Evolutionary conservation across 306 rosid genomes (phyloP), one percentile per base, ranked within the genome.

Genomic region (Adenanthera pavonina): DNA sequence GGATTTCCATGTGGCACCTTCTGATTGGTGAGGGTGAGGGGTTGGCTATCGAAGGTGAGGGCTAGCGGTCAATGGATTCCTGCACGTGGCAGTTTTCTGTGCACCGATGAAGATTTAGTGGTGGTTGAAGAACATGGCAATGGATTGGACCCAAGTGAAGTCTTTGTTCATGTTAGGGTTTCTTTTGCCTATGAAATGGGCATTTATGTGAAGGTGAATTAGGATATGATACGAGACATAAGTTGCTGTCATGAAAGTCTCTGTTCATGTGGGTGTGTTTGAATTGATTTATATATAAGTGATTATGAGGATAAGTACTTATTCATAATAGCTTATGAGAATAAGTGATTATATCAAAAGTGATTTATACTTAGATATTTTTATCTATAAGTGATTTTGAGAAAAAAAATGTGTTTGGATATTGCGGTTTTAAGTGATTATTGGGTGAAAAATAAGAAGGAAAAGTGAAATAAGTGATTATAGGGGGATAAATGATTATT

Each of bases 81-180:
- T 92, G 82, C 97, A 91, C 0, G 16, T 48, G 38, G 86, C 57
- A 0, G 94, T 88, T 80, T 91, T 85, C 0, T 7, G 49, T n/a
- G 95, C 92, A 0, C 92, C 88, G 6, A 91, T 2, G 80, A 53
- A 87, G 77, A 92, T 81, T 17, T 80, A 85, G 75, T 89, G 93
- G 15, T 60, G 44, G 65, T 86, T 59, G 56, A 91, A 88, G 52
- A 92, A 88, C 65, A 92, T 87, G 38, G 76, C 92, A 3, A 89
- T 84, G 51, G 97, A 92, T 73, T 92, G 88, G 68, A 86, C 90
- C 95, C 95, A 92, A 11, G 97, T 88, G 91, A 91, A 92, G 90
- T 90, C 97, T 16, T 91, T 89, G 34, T 53, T 78, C 91, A 92
- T 80, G 87, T 81, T 56, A 0, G 70, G 20, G 72, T 88, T 92